These are phyloP conservation scores for Phoma sp. DNA, from an alignment of 2,329 filamentous ascomycete species.

Conservation along the genomic window DNA sequence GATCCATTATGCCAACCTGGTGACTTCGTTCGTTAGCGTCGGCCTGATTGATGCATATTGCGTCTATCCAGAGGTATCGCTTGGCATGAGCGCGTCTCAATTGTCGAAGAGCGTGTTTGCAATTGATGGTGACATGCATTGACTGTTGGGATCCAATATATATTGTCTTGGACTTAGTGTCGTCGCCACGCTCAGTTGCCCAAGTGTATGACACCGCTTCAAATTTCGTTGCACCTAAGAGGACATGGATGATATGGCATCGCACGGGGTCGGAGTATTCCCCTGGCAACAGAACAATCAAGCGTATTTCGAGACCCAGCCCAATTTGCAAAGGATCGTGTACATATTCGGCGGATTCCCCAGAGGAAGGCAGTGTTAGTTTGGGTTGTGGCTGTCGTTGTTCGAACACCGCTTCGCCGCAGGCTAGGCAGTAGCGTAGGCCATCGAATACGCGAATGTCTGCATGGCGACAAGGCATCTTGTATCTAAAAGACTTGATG, in stretches of 20 bases:
- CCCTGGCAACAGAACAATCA: neutral
- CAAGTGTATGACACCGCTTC: slow-evolving; percentile 4
- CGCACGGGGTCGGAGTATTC: neutral
- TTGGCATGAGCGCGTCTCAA: neutral
- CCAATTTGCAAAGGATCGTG: neutral
- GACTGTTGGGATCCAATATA: neutral
- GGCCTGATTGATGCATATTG: neutral
- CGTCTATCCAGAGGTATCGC: neutral
- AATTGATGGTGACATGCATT: neutral
- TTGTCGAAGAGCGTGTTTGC: neutral
- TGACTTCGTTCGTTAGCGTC: neutral
- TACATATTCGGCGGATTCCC: neutral
- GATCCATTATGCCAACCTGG: neutral
- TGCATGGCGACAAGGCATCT: neutral
- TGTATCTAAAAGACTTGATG: no score
- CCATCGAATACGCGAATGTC: neutral
- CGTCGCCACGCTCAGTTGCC: neutral
- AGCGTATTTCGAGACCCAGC: neutral
- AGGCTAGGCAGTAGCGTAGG: neutral
- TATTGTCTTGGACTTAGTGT: neutral
- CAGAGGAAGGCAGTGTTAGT: no score
- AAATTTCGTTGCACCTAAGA: neutral
- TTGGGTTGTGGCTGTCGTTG: neutral
- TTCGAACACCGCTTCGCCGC: neutral
- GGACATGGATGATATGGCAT: neutral